Evolutionary conservation across 352 stramenopile species (phyloP).

Genomic region (Achlya hypogyna): DNA sequence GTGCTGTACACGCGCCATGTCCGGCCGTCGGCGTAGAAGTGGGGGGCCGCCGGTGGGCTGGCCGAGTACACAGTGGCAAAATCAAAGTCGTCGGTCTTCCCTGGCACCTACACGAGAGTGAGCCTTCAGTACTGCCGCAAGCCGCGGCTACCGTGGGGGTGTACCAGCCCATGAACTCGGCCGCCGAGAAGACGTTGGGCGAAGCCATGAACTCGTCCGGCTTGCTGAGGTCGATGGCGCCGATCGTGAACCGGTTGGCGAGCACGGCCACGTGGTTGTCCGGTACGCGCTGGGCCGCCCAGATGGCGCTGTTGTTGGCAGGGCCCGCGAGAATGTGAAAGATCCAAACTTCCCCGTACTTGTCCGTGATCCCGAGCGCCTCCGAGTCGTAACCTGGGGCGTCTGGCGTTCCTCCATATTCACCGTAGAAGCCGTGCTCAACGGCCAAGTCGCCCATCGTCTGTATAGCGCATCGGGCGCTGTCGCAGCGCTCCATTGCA

Average conservation of each 20-base stretch:
- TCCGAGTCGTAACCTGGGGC: slow-evolving; percentile 32
- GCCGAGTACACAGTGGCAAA: slow-evolving; percentile 64
- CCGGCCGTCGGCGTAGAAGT: slow-evolving; percentile 69
- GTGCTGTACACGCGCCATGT: slow-evolving; percentile 85
- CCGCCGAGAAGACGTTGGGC: slow-evolving; percentile 11
- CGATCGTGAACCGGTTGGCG: slow-evolving; percentile 74
- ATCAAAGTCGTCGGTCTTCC: slow-evolving; percentile 45
- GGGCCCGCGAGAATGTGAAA: slow-evolving; percentile 58
- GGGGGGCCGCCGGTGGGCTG: slow-evolving; percentile 40
- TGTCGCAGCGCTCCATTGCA: slow-evolving; percentile 40
- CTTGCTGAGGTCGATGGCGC: slow-evolving; percentile 29
- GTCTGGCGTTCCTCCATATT: slow-evolving; percentile 23
- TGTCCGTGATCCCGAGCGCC: slow-evolving; percentile 44
- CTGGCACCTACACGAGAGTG: slow-evolving; percentile 67
- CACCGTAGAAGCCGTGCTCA: slow-evolving; percentile 67
- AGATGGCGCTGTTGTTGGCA: slow-evolving; percentile 33
- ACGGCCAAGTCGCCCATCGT: slow-evolving; percentile 60
- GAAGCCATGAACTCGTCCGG: slow-evolving; percentile 17
- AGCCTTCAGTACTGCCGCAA: too few relatives aligned
- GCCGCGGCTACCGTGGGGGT: slow-evolving; percentile 17
- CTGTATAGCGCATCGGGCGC: slow-evolving; percentile 31
- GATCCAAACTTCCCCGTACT: slow-evolving; percentile 48
- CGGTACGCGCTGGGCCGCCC: slow-evolving; percentile 56
- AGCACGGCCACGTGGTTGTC: slow-evolving; percentile 51
- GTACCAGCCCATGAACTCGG: slow-evolving; percentile 13